Evolutionary conservation across 768 basidiomycete genomes (phyloP).

Genomic region (Pleurotus sapidus): DNA sequence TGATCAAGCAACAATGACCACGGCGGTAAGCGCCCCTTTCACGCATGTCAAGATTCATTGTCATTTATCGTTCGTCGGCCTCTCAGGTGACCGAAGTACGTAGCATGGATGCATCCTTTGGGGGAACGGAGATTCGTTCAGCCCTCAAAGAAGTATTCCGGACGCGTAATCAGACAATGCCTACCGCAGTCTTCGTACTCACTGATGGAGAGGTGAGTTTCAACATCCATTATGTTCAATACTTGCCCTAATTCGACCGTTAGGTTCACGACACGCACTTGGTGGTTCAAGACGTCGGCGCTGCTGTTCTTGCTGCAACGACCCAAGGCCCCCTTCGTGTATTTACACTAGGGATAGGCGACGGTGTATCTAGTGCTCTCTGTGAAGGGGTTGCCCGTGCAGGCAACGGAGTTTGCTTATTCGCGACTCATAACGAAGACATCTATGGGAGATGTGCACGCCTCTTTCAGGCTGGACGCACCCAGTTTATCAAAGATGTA

Average conservation of each 20-base stretch:
- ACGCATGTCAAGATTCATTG: neutral
- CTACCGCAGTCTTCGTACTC: constrained; percentile 52
- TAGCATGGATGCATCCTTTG: constrained; percentile 37
- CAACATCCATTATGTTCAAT: neutral
- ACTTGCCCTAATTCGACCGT: neutral
- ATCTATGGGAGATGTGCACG: constrained; percentile 47
- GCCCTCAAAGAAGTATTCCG: constrained; percentile 40
- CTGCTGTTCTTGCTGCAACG: constrained; percentile 29
- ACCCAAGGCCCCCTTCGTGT: constrained; percentile 38
- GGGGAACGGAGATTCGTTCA: constrained; percentile 47
- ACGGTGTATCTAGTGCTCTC: constrained; percentile 42
- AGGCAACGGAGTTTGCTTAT: constrained; percentile 49
- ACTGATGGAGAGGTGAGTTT: constrained; percentile 51
- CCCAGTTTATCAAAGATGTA: constrained; percentile 41
- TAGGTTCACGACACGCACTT: constrained; percentile 20
- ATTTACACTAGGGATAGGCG: constrained; percentile 59
- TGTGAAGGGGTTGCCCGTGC: constrained; percentile 52
- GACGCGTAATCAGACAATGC: constrained; percentile 26
- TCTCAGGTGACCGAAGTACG: constrained; percentile 36
- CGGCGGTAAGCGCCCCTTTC: constrained; percentile 30
- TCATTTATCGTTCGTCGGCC: neutral
- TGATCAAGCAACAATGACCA: constrained; percentile 23
- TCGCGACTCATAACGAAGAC: constrained; percentile 41
- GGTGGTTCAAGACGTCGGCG: constrained; percentile 19
- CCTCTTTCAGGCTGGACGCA: constrained; percentile 49